These are phyloP conservation scores for Beta lomatogona DNA, from an alignment of 179 eudicot species.

Conservation along the genomic window DNA sequence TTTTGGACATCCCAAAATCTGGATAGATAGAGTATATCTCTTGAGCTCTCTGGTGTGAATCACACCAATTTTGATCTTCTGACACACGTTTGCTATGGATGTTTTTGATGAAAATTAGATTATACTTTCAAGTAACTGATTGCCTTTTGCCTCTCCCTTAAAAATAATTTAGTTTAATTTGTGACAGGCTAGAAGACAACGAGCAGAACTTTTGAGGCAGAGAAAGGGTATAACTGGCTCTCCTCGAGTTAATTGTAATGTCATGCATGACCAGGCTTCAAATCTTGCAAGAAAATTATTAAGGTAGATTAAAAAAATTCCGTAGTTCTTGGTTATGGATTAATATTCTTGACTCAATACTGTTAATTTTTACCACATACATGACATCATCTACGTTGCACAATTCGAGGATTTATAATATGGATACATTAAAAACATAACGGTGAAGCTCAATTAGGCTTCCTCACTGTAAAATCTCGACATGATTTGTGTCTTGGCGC, in stretches of 20 bases:
- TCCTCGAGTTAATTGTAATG: slow-evolving; percentile 34
- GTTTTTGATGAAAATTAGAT: not conserved
- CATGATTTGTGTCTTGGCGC: not conserved
- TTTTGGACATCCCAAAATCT: no score
- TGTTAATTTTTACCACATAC: not conserved
- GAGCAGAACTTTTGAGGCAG: slow-evolving; percentile 77
- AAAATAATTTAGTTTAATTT: slow-evolving; percentile 11
- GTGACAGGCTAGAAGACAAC: slow-evolving; percentile 82
- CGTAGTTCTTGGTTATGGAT: slow-evolving; percentile 5
- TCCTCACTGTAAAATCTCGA: not conserved
- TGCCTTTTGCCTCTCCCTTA: not conserved
- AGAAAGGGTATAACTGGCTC: slow-evolving; percentile 46
- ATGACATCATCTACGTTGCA: not conserved
- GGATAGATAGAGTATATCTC: not conserved
- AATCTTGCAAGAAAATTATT: slow-evolving; percentile 67
- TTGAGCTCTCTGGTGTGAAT: not conserved
- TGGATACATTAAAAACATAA: not conserved
- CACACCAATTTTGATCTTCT: not conserved
- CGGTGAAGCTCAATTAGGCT: not conserved
- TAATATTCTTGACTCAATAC: not conserved
- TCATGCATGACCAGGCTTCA: slow-evolving; percentile 54
- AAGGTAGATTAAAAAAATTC: slow-evolving; percentile 39
- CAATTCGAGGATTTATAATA: not conserved
- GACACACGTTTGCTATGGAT: not conserved
- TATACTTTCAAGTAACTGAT: not conserved